Conservation (phyloP, 2,329 filamentous ascomycete species). For the Neopestalotiopsis sp. region DNA sequence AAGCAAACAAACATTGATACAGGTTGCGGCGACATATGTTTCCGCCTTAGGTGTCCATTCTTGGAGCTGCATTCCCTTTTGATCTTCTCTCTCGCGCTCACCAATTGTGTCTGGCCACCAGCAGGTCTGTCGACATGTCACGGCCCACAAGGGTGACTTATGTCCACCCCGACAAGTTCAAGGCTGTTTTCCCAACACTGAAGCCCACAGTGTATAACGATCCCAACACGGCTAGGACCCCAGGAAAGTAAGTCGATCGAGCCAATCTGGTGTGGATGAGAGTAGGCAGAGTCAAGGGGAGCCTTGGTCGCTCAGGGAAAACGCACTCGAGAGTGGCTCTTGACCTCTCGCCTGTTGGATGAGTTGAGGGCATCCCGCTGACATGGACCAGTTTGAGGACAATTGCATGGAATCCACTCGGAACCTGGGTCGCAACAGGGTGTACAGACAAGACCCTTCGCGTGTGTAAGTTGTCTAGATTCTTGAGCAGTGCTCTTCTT, state of each 20-base stretch:
- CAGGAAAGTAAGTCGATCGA: slow-evolving; percentile 36
- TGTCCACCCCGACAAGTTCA: slow-evolving; percentile 40
- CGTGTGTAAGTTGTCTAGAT: slow-evolving; percentile 62
- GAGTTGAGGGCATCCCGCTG: slow-evolving; percentile 18
- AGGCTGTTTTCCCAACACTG: slow-evolving; percentile 35
- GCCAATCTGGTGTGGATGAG: background rate
- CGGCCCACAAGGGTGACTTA: slow-evolving; percentile 34
- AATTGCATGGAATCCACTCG: slow-evolving; percentile 88
- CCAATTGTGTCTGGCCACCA: background rate
- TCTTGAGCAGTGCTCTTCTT: background rate
- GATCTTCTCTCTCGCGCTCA: too few relatives aligned
- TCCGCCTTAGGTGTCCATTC: too few relatives aligned
- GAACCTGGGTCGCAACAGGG: slow-evolving; percentile 84
- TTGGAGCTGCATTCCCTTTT: too few relatives aligned
- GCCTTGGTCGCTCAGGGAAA: slow-evolving; percentile 15
- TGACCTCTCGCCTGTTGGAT: slow-evolving; percentile 15
- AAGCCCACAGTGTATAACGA: slow-evolving; percentile 40
- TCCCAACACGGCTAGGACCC: slow-evolving; percentile 32
- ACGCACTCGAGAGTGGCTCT: slow-evolving; percentile 1
- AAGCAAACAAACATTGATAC: too few relatives aligned
- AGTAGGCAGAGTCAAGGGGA: background rate
- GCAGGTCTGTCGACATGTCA: slow-evolving; percentile 29
- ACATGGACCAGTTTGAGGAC: slow-evolving; percentile 66
- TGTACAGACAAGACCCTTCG: slow-evolving; percentile 72
- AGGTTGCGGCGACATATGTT: too few relatives aligned